These are phyloP conservation scores for Leccinum variicolor DNA, from an alignment of 768 basidiomycete genomes.

Conservation along the genomic window DNA sequence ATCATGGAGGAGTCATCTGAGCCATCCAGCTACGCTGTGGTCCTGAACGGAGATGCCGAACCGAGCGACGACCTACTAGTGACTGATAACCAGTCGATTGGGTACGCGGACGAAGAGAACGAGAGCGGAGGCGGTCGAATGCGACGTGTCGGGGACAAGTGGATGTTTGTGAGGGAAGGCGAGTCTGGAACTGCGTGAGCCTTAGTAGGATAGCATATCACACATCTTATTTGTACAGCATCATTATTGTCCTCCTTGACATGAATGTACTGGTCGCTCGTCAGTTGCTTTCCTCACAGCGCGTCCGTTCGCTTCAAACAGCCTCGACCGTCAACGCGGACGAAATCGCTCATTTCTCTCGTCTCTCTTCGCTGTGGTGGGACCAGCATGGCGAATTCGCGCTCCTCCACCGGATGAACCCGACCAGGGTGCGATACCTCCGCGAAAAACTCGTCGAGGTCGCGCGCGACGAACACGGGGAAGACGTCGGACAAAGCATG, in stretches of 20 bases:
- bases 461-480: constrained; percentile 49
- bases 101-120: not conserved
- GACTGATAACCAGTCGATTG: not conserved
- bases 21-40: constrained; percentile 53
- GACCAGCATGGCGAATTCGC: constrained; percentile 89
- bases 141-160: constrained; percentile 69
- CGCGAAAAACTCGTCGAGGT: constrained; percentile 69
- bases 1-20: constrained; percentile 22
- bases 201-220: constrained; percentile 13
- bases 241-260: not conserved
- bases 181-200: too few relatives aligned
- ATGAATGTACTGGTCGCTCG: not conserved
- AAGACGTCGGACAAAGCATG: constrained; percentile 29
- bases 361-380: constrained; percentile 93
- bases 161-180: constrained; percentile 60
- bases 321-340: constrained; percentile 53
- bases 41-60: constrained; percentile 49
- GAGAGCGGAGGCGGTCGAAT: constrained; percentile 45
- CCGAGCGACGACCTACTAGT: constrained; percentile 1
- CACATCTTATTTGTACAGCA: constrained; percentile 22
- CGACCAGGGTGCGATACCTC: constrained; percentile 79
- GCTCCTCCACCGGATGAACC: constrained; percentile 93
- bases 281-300: constrained; percentile 19
- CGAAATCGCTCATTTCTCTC: constrained; percentile 89
- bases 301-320: constrained; percentile 20